Conservation (phyloP, 2,329 filamentous ascomycete genomes). For the Botrytis aclada region DNA sequence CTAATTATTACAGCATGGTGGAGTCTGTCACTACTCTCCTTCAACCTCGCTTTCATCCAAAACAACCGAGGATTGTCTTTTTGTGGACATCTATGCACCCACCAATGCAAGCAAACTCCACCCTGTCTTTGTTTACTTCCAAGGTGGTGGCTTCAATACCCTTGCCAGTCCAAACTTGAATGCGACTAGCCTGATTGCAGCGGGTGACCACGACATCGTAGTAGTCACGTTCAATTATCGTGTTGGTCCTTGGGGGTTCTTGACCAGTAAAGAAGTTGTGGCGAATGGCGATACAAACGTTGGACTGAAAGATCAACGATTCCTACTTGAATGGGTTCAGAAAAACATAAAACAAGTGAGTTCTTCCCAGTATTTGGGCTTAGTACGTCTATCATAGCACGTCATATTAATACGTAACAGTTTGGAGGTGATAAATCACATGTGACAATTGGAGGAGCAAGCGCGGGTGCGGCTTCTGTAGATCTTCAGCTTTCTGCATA, state of each 20-base stretch:
- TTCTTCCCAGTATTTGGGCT: background rate
- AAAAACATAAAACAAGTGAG: conserved; percentile 53
- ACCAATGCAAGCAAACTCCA: conserved; percentile 45
- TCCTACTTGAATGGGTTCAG: conserved; percentile 68
- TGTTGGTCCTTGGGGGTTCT: conserved; percentile 70
- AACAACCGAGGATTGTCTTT: conserved; percentile 65
- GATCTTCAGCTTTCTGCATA: conserved; percentile 59
- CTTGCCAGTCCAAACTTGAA: conserved; percentile 53
- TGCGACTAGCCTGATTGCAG: conserved; percentile 57
- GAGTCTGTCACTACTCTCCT: conserved; percentile 31
- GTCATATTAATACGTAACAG: conserved; percentile 33
- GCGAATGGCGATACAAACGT: conserved; percentile 58
- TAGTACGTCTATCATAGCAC: background rate
- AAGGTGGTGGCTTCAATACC: conserved; percentile 59
- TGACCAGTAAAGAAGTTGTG: conserved; percentile 56
- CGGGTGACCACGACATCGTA: conserved; percentile 58
- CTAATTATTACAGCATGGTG: conserved; percentile 26
- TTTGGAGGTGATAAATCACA: conserved; percentile 69
- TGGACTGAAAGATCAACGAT: conserved; percentile 67
- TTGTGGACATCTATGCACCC: conserved; percentile 62
- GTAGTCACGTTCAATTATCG: conserved; percentile 75
- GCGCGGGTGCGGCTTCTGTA: conserved; percentile 66
- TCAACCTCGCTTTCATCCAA: conserved; percentile 25
- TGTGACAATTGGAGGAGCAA: conserved; percentile 66
- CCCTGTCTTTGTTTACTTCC: conserved; percentile 60